Evolutionary conservation across 2,329 filamentous ascomycete genomes (phyloP), one percentile per base, ranked within the genome.

Genomic region (Cordyceps cateniannulata): DNA sequence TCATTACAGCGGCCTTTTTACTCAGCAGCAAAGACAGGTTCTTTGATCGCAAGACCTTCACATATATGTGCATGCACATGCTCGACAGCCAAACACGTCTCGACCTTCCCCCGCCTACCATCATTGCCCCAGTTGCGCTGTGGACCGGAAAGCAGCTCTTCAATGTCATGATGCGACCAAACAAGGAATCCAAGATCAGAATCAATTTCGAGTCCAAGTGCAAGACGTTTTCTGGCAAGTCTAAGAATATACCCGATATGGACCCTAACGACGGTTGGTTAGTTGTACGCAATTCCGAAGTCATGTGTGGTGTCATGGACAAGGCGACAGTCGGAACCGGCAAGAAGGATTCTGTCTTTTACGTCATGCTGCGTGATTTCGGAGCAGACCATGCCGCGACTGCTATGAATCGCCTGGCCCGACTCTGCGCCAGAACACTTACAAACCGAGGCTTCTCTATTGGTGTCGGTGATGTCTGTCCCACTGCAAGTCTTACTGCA

Each of bases 61-160:
- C 89, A 2, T 93, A 96, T 66, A 85, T 97, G 47, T 96, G 93
- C 71, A 88, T 90, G 73, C 95, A 93, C 74, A 99, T 99, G 95
- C 87, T 97, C 69, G 88, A 93, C 55, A 87, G 87, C 24, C 83
- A 88, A 62, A 85, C 87, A 7, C 83, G 87, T 18, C 82, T 98
- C 42, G 91, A 97, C 63, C 79, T 99, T 24, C 95, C 95, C 0
- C 89, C 91, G 0, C 95, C 95, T 1, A 85, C 92, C 0, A 87
- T 98, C 47, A 72, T 96, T 64, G 96, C 95, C 65, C 95, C 95
- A 0, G 83, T 91, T 69, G 84, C 86, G 60, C 78, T 97, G 22
- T 99, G 95, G 95, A 99, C 95, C 0, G 95, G 95, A 65, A 99
- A 99, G 73, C 95, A 98, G 70, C 82, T 98, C 1, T 98, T 97